Evolutionary conservation across 2,329 filamentous ascomycete species (phyloP).

Genomic region (Aspergillus persii): DNA sequence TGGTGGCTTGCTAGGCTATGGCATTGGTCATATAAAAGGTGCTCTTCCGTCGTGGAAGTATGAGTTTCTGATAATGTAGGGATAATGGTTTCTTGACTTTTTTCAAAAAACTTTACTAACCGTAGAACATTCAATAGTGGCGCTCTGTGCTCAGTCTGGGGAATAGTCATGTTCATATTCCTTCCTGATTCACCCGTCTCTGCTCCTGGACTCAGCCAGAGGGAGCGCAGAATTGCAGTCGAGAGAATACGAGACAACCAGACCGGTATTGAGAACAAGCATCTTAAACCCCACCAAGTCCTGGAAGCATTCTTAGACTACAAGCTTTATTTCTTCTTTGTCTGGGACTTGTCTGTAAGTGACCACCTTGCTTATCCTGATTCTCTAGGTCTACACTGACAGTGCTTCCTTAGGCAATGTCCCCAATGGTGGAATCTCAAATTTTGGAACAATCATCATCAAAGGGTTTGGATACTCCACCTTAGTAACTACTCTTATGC

Average conservation of each 20-base stretch:
- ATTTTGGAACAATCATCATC: conserved; percentile 60
- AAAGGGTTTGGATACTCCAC: conserved; percentile 57
- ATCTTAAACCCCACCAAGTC: conserved; percentile 55
- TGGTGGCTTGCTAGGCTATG: conserved; percentile 57
- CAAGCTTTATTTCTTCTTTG: conserved; percentile 59
- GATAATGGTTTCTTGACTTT: neutral
- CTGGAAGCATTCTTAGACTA: conserved; percentile 57
- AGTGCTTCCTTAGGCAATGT: conserved; percentile 39
- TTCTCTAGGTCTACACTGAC: neutral
- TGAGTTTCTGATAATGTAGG: conserved; percentile 63
- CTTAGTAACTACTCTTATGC: conserved; percentile 54
- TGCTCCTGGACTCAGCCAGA: conserved; percentile 50
- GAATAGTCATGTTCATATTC: conserved; percentile 56
- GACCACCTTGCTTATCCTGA: neutral
- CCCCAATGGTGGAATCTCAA: conserved; percentile 58
- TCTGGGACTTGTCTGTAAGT: conserved; percentile 47
- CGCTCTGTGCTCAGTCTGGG: conserved; percentile 59
- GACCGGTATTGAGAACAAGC: conserved; percentile 58
- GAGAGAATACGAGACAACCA: conserved; percentile 57
- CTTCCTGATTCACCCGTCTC: conserved; percentile 59
- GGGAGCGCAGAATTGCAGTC: conserved; percentile 56
- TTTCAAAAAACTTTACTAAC: neutral
- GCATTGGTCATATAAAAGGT: conserved; percentile 59
- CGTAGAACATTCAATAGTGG: conserved; percentile 24
- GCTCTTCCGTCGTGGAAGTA: conserved; percentile 63